Evolutionary conservation across 2,329 filamentous ascomycete genomes (phyloP).

Genomic region (Fusarium sp.): DNA sequence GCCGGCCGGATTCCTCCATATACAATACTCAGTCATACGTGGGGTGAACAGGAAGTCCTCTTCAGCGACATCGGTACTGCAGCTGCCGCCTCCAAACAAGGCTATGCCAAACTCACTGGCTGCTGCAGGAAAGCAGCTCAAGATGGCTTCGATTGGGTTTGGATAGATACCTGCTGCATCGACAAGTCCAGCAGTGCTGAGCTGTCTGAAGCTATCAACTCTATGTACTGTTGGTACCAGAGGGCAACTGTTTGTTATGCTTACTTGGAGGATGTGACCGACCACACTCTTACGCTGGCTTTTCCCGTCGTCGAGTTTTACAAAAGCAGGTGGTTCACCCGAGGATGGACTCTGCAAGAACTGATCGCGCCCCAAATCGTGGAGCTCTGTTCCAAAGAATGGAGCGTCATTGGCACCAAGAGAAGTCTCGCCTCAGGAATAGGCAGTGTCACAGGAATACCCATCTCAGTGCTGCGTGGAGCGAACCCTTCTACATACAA

Average conservation of each 20-base stretch:
- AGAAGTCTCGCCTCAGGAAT: conserved; percentile 9
- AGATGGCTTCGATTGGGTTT: conserved; percentile 17
- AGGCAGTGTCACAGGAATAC: conserved; percentile 7
- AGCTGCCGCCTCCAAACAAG: neutral
- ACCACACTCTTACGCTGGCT: neutral
- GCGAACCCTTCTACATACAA: neutral
- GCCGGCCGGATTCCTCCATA: conserved; percentile 10
- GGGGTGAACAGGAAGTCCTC: conserved; percentile 15
- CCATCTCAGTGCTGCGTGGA: conserved; percentile 13
- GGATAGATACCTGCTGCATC: conserved; percentile 27
- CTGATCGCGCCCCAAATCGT: conserved; percentile 17
- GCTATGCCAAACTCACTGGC: conserved; percentile 5
- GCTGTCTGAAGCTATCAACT: conserved; percentile 24
- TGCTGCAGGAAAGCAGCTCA: conserved; percentile 11
- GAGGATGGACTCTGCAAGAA: conserved; percentile 23
- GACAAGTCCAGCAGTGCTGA: conserved; percentile 27
- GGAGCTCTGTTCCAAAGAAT: conserved; percentile 13
- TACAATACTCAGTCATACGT: conserved; percentile 20
- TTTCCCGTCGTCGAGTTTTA: conserved; percentile 8
- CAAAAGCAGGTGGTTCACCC: conserved; percentile 14
- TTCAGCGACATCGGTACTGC: conserved; percentile 1
- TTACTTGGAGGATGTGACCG: conserved; percentile 19
- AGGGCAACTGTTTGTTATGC: conserved; percentile 14
- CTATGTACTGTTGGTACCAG: conserved; percentile 19
- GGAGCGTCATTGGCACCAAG: conserved; percentile 17